Percentiles rank a stretch among this genome's conserved stretches.
phyloP scores from a whole-genome alignment of 192 early-diverging fungal genomes.

The Irineochytrium annulatum region DNA sequence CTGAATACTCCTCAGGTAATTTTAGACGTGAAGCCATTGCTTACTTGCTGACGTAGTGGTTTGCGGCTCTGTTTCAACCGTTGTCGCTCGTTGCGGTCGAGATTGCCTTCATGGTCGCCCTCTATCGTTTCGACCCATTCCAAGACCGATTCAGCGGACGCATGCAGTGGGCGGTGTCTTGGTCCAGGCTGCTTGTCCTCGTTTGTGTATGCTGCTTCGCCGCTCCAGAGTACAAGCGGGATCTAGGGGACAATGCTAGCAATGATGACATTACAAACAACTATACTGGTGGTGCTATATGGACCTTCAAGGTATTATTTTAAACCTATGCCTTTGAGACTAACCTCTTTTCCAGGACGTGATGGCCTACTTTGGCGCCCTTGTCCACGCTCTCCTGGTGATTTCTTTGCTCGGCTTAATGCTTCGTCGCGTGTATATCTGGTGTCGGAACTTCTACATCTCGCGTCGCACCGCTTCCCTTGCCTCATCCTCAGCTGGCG shows the following conservation, averaged over 20 bases:
- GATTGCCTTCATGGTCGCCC: background rate
- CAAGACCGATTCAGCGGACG: background rate
- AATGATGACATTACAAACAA: background rate
- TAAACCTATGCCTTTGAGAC: background rate
- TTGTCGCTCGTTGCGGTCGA: background rate
- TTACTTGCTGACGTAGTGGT: no score
- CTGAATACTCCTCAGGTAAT: background rate
- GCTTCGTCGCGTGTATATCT: background rate
- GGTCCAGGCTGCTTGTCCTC: background rate
- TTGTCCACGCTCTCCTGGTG: background rate
- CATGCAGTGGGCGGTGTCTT: background rate
- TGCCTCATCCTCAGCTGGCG: background rate
- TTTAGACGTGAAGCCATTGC: no score
- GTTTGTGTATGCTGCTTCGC: slow-evolving; percentile 2
- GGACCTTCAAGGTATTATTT: background rate
- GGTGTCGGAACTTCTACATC: background rate
- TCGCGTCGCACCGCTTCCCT: background rate
- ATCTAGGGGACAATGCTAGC: background rate
- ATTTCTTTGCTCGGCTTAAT: background rate
- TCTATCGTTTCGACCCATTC: background rate
- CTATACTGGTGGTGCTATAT: background rate
- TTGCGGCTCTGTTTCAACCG: slow-evolving; percentile 1
- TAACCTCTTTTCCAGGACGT: background rate
- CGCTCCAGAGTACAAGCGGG: background rate
- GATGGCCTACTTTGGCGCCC: background rate